Evolutionary conservation across 805 yeast species (phyloP).

Genomic region (Ogataea chonburiensis): DNA sequence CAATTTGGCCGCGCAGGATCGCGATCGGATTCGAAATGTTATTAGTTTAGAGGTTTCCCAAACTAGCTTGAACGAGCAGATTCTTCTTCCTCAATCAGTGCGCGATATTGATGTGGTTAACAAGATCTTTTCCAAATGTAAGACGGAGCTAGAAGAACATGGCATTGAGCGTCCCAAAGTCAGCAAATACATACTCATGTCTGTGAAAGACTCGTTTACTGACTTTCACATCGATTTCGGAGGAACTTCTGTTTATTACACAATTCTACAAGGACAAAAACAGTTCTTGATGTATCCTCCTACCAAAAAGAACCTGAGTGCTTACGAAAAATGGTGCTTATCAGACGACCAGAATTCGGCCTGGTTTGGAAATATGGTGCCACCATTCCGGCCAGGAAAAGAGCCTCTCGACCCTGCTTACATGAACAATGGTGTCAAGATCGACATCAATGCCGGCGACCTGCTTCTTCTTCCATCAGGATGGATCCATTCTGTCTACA

Average conservation of each 20-base stretch:
- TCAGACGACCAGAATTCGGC: constrained; percentile 57
- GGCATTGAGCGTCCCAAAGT: constrained; percentile 50
- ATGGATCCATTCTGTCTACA: constrained; percentile 89
- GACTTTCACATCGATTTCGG: constrained; percentile 93
- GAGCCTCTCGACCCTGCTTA: constrained; percentile 24
- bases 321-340: constrained; percentile 72
- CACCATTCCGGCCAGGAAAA: constrained; percentile 15
- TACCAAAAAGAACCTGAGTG: constrained; percentile 54
- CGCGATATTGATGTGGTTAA: constrained; percentile 66
- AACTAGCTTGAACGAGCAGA: constrained; percentile 44
- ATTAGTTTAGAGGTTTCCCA: constrained; percentile 76
- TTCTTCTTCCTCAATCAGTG: constrained; percentile 68
- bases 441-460: constrained; percentile 55
- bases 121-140: constrained; percentile 51
- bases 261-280: constrained; percentile 72
- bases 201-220: constrained; percentile 75
- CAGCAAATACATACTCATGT: constrained; percentile 80
- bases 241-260: constrained; percentile 89
- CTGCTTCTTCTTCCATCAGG: constrained; percentile 84
- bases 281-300: constrained; percentile 81
- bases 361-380: constrained; percentile 60
- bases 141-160: constrained; percentile 16
- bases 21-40: constrained; percentile 75
- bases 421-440: constrained; percentile 37
- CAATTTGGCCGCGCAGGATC: constrained; percentile 37